These are phyloP conservation scores for Chytriomyces sp. DNA, from an alignment of 192 early-diverging fungal species.

Conservation along the genomic window DNA sequence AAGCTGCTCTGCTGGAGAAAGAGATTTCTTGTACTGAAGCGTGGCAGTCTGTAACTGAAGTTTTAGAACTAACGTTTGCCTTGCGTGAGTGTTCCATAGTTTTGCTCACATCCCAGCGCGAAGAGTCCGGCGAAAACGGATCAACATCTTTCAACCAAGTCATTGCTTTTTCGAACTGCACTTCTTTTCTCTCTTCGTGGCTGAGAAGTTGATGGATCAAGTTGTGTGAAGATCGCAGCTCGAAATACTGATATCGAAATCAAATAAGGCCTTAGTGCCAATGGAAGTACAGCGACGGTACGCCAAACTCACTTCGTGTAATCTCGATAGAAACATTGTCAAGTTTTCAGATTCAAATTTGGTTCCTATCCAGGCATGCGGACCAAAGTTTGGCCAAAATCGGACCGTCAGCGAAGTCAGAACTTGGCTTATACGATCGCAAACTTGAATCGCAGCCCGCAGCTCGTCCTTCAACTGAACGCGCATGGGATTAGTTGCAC, in stretches of 20 bases:
- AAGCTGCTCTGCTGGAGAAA: conserved; percentile 37
- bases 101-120: conserved; percentile 49
- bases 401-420: conserved; percentile 45
- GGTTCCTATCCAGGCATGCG: conserved; percentile 51
- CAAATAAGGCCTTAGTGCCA: conserved; percentile 35
- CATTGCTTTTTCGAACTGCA: conserved; percentile 36
- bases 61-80: conserved; percentile 6
- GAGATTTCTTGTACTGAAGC: conserved; percentile 35
- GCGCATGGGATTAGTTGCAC: background rate
- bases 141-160: conserved; percentile 1
- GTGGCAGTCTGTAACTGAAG: conserved; percentile 32
- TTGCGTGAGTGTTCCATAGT: background rate
- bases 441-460: conserved; percentile 26
- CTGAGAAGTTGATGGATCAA: conserved; percentile 24
- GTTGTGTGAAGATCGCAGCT: conserved; percentile 40
- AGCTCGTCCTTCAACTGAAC: conserved; percentile 49
- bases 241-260: conserved; percentile 43
- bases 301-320: conserved; percentile 44
- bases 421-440: conserved; percentile 29
- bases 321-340: conserved; percentile 23
- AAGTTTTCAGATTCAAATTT: conserved; percentile 36
- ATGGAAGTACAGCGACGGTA: conserved; percentile 36
- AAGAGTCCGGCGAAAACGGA: background rate
- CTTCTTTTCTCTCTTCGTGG: conserved; percentile 27
- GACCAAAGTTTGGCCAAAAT: conserved; percentile 54